Evolutionary conservation across 1,139 yeast genomes (phyloP).

Genomic region (Candida albicans): DNA sequence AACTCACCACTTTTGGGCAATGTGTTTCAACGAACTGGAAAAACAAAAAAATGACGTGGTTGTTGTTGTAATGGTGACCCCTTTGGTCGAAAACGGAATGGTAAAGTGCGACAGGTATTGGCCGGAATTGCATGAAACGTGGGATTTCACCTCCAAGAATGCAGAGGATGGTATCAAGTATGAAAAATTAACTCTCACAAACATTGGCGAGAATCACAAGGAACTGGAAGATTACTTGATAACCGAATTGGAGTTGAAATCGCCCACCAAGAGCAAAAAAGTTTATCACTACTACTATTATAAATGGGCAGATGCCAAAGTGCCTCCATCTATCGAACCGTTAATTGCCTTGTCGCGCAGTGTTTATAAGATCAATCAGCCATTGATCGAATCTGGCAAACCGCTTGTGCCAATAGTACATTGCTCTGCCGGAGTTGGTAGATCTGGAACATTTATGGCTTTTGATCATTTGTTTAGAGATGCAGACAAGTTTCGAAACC

Average conservation of each 20-base stretch:
- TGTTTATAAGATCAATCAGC: constrained; percentile 18
- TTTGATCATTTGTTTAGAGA: constrained; percentile 49
- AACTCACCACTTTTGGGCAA: constrained; percentile 77
- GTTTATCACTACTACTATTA: constrained; percentile 56
- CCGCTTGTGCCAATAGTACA: constrained; percentile 52
- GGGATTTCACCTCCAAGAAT: constrained; percentile 23
- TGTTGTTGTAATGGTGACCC: constrained; percentile 85
- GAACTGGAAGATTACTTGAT: constrained; percentile 27
- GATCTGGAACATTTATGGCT: constrained; percentile 78
- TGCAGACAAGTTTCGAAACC: constrained; percentile 5
- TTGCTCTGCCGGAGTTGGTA: constrained; percentile 85
- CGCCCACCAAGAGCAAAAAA: constrained; percentile 26
- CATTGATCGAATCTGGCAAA: not conserved
- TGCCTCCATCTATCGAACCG: constrained; percentile 43
- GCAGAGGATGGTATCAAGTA: constrained; percentile 26
- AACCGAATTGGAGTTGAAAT: constrained; percentile 28
- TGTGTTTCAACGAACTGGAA: constrained; percentile 58
- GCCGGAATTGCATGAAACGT: constrained; percentile 41
- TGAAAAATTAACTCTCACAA: constrained; percentile 22
- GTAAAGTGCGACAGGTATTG: constrained; percentile 78
- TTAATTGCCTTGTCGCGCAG: constrained; percentile 32
- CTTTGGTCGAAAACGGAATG: constrained; percentile 57
- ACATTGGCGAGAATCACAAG: constrained; percentile 19
- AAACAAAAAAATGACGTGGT: constrained; percentile 40
- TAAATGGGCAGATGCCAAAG: constrained; percentile 58